These are phyloP conservation scores for Flaveria sonorensis DNA, from an alignment of 129 eudicot species.

Conservation along the genomic window DNA sequence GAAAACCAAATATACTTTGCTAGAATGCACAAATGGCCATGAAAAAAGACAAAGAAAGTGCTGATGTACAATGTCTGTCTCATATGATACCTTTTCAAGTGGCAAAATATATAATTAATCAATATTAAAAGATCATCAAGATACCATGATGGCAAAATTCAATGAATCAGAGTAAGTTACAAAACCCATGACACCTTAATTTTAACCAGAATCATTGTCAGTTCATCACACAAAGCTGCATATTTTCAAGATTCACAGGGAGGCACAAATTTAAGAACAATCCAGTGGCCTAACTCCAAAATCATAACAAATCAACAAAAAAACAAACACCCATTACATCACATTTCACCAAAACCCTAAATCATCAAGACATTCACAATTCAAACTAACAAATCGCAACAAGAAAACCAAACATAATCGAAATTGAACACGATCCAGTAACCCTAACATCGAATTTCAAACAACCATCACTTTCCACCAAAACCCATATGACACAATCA, in stretches of 20 bases:
- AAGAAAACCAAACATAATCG: background rate
- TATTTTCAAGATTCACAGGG: too few species aligned
- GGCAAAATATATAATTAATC: constrained; percentile 15
- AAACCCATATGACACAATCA: background rate
- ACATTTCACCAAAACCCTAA: constrained; percentile 18
- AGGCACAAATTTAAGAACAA: background rate
- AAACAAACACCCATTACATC: constrained; percentile 7
- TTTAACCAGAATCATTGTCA: constrained; percentile 15
- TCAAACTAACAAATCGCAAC: background rate
- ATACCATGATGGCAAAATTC: constrained; percentile 20
- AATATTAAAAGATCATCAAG: constrained; percentile 27
- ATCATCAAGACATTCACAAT: background rate
- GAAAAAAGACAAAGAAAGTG: background rate
- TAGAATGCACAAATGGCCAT: background rate
- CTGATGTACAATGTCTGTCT: constrained; percentile 17
- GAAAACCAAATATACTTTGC: background rate
- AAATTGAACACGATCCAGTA: constrained; percentile 1
- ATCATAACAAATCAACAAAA: background rate
- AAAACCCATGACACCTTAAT: background rate
- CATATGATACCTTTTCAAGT: constrained; percentile 4
- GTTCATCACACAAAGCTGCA: constrained; percentile 20
- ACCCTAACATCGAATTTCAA: background rate
- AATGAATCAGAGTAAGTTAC: constrained; percentile 21
- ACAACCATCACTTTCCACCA: background rate
- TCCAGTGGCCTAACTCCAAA: constrained; percentile 2